These are phyloP conservation scores for Sugiyamaella lignohabitans DNA, from an alignment of 805 yeast species.

Conservation along the genomic window DNA sequence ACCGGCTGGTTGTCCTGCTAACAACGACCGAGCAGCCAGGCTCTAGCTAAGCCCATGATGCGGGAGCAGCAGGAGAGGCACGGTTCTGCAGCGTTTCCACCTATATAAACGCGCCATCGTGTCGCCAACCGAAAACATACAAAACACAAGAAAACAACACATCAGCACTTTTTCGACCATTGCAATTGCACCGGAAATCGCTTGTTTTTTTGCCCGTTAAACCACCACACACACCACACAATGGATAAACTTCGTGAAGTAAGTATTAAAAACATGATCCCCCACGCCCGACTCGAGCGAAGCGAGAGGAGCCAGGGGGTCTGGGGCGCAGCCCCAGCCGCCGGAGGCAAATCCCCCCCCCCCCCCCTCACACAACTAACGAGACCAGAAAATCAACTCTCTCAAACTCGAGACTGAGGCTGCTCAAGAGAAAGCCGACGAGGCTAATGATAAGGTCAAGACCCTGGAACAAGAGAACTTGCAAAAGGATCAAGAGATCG, in stretches of 20 bases:
- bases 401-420: conserved; percentile 91
- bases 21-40: too few relatives aligned
- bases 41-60: too few relatives aligned
- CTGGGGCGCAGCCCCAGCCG: not conserved
- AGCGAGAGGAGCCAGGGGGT: too few relatives aligned
- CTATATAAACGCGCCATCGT: not conserved
- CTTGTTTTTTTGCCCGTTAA: too few relatives aligned
- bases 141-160: not conserved
- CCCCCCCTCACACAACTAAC: not conserved
- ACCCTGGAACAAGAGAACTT: conserved; percentile 85
- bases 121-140: not conserved
- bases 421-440: conserved; percentile 97
- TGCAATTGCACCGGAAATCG: too few relatives aligned
- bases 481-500: conserved; percentile 92
- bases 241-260: conserved; percentile 50
- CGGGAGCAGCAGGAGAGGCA: too few relatives aligned
- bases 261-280: conserved; percentile 21
- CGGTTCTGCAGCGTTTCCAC: not conserved
- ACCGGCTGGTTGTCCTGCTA: too few relatives aligned
- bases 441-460: conserved; percentile 71
- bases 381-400: conserved; percentile 65
- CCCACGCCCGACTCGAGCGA: too few relatives aligned
- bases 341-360: not conserved
- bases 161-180: not conserved
- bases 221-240: too few relatives aligned